phyloP scores from a whole-genome alignment of 1,284 basidiomycete genomes.

The Singerocomus inundabilis region DNA sequence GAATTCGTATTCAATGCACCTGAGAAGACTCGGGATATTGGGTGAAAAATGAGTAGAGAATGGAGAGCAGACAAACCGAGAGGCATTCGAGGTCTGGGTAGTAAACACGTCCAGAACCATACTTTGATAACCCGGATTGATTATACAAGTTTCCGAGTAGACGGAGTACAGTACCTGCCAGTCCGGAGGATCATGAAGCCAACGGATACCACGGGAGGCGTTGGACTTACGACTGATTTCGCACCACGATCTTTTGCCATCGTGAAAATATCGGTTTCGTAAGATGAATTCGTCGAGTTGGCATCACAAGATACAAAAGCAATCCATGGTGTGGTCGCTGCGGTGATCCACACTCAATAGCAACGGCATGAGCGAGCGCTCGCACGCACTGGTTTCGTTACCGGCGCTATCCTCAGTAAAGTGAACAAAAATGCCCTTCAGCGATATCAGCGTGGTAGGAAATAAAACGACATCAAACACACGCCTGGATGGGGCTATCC shows the following conservation, averaged over 20 bases:
- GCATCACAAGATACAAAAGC: constrained; percentile 81
- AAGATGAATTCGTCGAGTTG: constrained; percentile 63
- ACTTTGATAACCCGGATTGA: constrained; percentile 75
- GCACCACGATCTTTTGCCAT: constrained; percentile 76
- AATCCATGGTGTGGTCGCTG: constrained; percentile 83
- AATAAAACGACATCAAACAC: constrained; percentile 9
- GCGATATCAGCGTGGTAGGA: constrained; percentile 5
- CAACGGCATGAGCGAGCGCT: constrained; percentile 5
- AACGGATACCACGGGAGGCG: neutral
- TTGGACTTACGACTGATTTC: constrained; percentile 59
- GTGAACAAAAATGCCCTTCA: constrained; percentile 73
- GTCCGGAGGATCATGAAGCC: neutral
- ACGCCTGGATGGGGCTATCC: constrained; percentile 51
- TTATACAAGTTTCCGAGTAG: constrained; percentile 67
- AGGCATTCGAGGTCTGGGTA: constrained; percentile 47
- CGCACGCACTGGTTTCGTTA: constrained; percentile 37
- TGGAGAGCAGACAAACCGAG: constrained; percentile 33
- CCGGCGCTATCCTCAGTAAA: constrained; percentile 62
- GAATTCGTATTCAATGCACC: constrained; percentile 67
- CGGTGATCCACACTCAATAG: constrained; percentile 9
- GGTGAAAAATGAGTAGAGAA: constrained; percentile 31
- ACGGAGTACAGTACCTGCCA: constrained; percentile 73
- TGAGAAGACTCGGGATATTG: constrained; percentile 45
- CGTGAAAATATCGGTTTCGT: constrained; percentile 73
- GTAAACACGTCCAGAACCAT: constrained; percentile 81